phyloP scores from a whole-genome alignment of 1,139 yeast species.

The Yamadazyma membranifaciens region DNA sequence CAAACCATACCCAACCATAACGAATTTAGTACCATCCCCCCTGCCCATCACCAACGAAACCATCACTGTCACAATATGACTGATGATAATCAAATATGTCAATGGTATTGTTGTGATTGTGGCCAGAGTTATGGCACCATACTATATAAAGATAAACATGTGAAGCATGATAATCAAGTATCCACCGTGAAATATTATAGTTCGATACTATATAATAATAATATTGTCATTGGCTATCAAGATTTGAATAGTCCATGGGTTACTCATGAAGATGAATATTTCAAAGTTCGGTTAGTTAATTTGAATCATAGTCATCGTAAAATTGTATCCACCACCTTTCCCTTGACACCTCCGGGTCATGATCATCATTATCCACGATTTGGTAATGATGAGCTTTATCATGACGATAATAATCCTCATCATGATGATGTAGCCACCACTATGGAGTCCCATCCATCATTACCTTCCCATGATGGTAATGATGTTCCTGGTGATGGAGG shows the following conservation, averaged over 20 bases:
- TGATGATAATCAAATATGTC: constrained; percentile 36
- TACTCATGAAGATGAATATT: constrained; percentile 9
- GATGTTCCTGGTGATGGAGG: too few species aligned
- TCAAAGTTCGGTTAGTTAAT: constrained; percentile 1
- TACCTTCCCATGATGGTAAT: background rate
- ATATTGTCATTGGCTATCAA: constrained; percentile 10
- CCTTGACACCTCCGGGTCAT: background rate
- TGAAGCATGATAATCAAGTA: constrained; percentile 5
- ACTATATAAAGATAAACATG: constrained; percentile 23
- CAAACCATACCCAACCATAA: too few species aligned
- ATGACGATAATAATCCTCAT: too few species aligned
- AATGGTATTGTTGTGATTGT: constrained; percentile 55
- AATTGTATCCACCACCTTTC: too few species aligned
- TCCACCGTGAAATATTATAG: constrained; percentile 29
- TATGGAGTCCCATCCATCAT: too few species aligned
- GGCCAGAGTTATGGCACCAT: constrained; percentile 51
- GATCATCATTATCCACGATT: too few species aligned
- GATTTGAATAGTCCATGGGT: constrained; percentile 5
- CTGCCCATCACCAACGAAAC: too few species aligned
- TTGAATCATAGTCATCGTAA: background rate
- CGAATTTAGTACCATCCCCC: too few species aligned
- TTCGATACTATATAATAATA: constrained; percentile 25
- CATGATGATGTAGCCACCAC: too few species aligned
- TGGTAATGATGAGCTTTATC: too few species aligned
- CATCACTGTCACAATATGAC: too few species aligned